A percentile compares a stretch with the other conserved stretches of the same genome.
phyloP scores from a whole-genome alignment of 495 filamentous ascomycete species.

The Neurospora tetraspora region DNA sequence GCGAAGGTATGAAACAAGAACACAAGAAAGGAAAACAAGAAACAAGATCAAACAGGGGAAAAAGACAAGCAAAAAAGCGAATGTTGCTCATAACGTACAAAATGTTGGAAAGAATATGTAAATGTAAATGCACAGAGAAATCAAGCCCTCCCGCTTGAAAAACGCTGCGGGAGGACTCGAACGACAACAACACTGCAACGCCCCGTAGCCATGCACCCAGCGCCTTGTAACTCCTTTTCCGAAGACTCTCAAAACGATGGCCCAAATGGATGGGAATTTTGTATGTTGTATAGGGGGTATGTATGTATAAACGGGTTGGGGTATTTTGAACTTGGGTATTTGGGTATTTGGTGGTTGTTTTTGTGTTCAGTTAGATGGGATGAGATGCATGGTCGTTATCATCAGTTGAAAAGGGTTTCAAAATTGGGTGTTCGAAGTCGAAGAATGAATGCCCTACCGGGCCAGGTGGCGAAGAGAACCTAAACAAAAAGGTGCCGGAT shows the following conservation, averaged over 20 bases:
- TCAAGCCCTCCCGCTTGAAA: neutral
- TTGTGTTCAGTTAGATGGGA: neutral
- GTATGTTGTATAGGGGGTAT: neutral
- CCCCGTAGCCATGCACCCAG: neutral
- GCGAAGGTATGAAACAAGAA: neutral
- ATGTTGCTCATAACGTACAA: neutral
- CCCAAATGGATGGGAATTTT: neutral
- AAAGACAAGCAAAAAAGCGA: neutral
- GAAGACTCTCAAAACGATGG: neutral
- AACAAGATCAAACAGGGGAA: neutral
- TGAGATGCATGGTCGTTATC: neutral
- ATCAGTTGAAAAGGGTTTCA: neutral
- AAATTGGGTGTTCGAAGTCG: neutral
- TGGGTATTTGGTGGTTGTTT: neutral
- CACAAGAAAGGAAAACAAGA: neutral
- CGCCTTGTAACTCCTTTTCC: neutral
- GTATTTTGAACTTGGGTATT: neutral
- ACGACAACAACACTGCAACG: neutral
- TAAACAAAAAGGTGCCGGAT: neutral
- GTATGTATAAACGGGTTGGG: neutral
- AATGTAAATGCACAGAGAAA: neutral
- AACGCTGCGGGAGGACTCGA: neutral
- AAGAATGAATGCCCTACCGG: neutral
- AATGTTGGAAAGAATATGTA: neutral
- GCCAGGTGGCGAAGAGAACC: neutral